Evolutionary conservation across 2,329 filamentous ascomycete species (phyloP), one percentile per base, ranked within the genome.

Genomic region (Colletotrichum siamense): DNA sequence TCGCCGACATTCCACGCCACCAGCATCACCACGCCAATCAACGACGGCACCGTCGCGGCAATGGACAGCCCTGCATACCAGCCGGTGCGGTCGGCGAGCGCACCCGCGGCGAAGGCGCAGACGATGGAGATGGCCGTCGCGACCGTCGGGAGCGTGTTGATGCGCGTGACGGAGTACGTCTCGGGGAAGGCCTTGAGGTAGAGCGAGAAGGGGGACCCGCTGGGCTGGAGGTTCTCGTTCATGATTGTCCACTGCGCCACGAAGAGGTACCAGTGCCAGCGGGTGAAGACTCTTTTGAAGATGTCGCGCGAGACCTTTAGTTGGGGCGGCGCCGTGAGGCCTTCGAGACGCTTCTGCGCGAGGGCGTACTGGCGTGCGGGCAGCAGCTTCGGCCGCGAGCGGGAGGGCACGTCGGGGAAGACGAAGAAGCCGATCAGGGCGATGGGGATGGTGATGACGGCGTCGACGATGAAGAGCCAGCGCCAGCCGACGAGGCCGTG

Each of bases 381-480:
- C 8, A 86, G 62, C 39, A 81, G 83, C 16, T 82, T 82, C 5
- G 85, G 82, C 6, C 79, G 80, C 64, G 77, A 78, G n/a, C 82
- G 81, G 52, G 79, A 79, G 15, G 82, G 82, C 5, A 81, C 81
- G 61, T 84, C 81, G 1, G 81, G 82, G 55, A 83, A 84, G 52
- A 80, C 77, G 24, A 82, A 81, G 68, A 86, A 86, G 24, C 87
- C 87, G 49, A 90, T 82, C 6, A 91, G 75, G 0, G 89, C 88
- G 16, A 92, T 87, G 0, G 88, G 89, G 6, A 92, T 83, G 2
- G 89, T 91, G 79, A 92, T 91, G 28, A 91, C 84, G 2, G 89
- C 89, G 76, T 91, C 90, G n/a, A 92, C 90, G 13, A 92, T 88
- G 68, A 92, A 92, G 0, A 92, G 82, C 89, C 87, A 89, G 72